Base-by-base conservation (phyloP, 208 protist species). In the Leishmania mexicana region DNA sequence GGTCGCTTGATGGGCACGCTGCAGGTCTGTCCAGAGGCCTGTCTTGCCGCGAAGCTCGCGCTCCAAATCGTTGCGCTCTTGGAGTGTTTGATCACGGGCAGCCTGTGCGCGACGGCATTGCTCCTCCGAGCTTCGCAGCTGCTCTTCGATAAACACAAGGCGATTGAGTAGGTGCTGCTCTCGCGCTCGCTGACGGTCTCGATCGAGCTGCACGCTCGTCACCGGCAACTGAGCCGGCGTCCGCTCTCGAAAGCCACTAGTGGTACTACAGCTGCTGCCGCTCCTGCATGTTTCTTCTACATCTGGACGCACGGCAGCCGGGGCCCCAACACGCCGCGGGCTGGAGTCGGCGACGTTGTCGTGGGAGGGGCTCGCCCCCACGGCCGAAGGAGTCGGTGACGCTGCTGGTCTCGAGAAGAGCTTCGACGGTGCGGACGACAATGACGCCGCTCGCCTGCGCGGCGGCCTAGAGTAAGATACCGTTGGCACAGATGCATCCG, bases 31-130 rank as follows among this genome's bases (percentile, higher is more conserved):
- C 76, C 78, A 77, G 2, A 81, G 42, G 24, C 85, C 80, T 65
- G 78, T 78, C 70, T 87, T 91, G 42, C 85, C 75, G 31, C 82
- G 85, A 68, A 88, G 77, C 70, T 81, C 71, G 38, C 83, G 72
- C 72, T 86, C 67, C 4, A 83, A 53, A 2, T 49, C 17, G 57
- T 75, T 78, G 38, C 73, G 70, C 73, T 89, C 76, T 2, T 72
- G 80, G 64, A 83, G 68, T 40, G 75, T 82, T 10, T 58, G 68
- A 35, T 85, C 60, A 24, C 80, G 78, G 38, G 53, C 53, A 24
- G 4, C 40, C 38, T 79, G 31, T 11, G 81, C 53, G 24, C 40
- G 3, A 1, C 35, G 28, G 19, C 67, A 60, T 35, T 49, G n/a
- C 40, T 60, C 67, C 31, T 64, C 70, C 17, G 80, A 24, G 53